phyloP scores from a whole-genome alignment of 768 basidiomycete genomes.

The Mycena maculata region DNA sequence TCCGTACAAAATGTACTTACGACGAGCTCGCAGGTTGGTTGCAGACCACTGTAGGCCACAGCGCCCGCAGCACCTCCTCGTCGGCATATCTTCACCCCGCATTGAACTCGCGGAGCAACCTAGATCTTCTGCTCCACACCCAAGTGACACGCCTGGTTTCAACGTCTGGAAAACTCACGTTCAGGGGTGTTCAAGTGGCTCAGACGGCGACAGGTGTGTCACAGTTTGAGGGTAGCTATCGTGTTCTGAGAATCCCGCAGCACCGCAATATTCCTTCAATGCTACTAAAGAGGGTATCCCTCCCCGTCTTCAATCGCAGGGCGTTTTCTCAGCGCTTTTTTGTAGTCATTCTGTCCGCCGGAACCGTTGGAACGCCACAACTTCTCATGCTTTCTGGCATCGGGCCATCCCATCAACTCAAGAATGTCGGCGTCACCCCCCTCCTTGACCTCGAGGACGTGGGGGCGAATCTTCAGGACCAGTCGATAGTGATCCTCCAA shows the following conservation, averaged over 20 bases:
- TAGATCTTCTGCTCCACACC: conserved; percentile 32
- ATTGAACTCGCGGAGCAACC: conserved; percentile 27
- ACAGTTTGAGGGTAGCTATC: not conserved
- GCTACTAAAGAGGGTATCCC: not conserved
- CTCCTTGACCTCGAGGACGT: conserved; percentile 10
- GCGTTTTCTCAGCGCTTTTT: not conserved
- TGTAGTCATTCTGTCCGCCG: conserved; percentile 14
- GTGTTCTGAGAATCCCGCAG: not conserved
- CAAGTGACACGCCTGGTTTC: conserved; percentile 20
- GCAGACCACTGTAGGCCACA: conserved; percentile 27
- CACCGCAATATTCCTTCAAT: not conserved
- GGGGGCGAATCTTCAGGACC: conserved; percentile 10
- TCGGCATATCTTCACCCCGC: conserved; percentile 33
- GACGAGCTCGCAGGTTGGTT: conserved; percentile 26
- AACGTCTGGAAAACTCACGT: not conserved
- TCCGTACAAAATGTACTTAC: not conserved
- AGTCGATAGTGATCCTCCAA: not conserved
- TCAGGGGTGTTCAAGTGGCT: not conserved
- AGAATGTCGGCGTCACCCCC: not conserved
- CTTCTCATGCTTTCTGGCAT: conserved; percentile 19
- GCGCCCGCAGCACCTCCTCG: conserved; percentile 31
- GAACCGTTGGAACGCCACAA: conserved; percentile 15
- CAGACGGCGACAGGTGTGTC: not conserved
- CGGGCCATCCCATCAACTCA: conserved; percentile 2
- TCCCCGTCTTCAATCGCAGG: not conserved